A percentile compares a stretch with the other conserved stretches of the same genome.
Conservation (phyloP, 805 yeast genomes). For the Candida arabinofermentans region DNA sequence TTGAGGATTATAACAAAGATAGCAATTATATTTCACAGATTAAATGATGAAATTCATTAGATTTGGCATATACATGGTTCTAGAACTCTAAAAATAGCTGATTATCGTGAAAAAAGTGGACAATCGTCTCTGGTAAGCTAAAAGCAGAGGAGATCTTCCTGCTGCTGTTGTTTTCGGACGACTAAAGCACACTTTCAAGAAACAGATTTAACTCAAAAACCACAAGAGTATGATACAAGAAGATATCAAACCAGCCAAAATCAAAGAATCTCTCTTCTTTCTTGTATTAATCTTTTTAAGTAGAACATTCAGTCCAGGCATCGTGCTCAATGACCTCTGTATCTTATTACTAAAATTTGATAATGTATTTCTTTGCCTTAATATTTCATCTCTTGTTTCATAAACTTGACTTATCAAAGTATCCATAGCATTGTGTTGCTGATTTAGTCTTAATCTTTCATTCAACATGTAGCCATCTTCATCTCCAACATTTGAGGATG, state of each 20-base stretch:
- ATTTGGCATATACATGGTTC: too few relatives aligned
- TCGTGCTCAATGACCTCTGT: slow-evolving; percentile 53
- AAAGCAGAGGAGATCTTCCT: too few relatives aligned
- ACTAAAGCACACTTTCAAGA: too few relatives aligned
- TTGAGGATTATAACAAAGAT: too few relatives aligned
- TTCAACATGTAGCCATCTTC: slow-evolving; percentile 57
- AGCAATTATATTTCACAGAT: too few relatives aligned
- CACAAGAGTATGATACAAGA: slow-evolving; percentile 66
- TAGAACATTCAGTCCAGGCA: slow-evolving; percentile 81
- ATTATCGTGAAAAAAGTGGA: too few relatives aligned
- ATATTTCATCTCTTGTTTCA: slow-evolving; percentile 82
- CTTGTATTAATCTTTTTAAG: slow-evolving; percentile 81
- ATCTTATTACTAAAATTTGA: slow-evolving; percentile 61
- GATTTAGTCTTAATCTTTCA: slow-evolving; percentile 70
- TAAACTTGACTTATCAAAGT: slow-evolving; percentile 77
- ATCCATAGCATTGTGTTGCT: slow-evolving; percentile 74
- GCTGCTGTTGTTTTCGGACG: too few relatives aligned
- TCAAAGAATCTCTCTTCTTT: slow-evolving; percentile 80
- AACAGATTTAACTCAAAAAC: slow-evolving; percentile 23
- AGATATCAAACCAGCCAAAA: slow-evolving; percentile 72
- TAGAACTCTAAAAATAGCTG: too few relatives aligned
- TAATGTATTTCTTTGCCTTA: slow-evolving; percentile 64
- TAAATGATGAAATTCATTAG: too few relatives aligned
- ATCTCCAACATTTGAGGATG: slow-evolving; percentile 13
- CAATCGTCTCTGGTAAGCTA: too few relatives aligned